Conservation (phyloP, 2,329 filamentous ascomycete genomes). For the Lecanosticta acicola region DNA sequence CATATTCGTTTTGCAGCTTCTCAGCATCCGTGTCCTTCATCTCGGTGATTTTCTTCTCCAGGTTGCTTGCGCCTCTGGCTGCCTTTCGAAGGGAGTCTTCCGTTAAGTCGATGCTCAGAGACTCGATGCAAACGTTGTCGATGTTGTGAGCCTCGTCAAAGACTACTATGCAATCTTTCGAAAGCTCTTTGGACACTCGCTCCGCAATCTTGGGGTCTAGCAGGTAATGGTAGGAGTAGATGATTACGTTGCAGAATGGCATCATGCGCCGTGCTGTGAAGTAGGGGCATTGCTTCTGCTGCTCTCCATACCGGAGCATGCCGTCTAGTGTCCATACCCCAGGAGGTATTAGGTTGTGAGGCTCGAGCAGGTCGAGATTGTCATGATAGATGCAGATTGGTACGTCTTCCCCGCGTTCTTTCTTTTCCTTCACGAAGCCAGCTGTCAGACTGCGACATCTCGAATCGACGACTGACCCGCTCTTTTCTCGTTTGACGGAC, state of each 20-base stretch:
- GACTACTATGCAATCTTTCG: conserved; percentile 96
- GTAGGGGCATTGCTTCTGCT: conserved; percentile 96
- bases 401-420: conserved; percentile 87
- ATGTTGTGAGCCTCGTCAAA: conserved; percentile 99
- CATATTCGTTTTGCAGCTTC: conserved; percentile 90
- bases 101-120: conserved; percentile 90
- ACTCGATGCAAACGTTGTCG: conserved; percentile 98
- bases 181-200: conserved; percentile 86
- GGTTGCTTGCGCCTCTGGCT: conserved; percentile 79
- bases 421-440: conserved; percentile 96
- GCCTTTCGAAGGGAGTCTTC: conserved; percentile 91
- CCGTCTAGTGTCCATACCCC: conserved; percentile 95
- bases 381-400: conserved; percentile 95
- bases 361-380: conserved; percentile 92
- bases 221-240: conserved; percentile 98
- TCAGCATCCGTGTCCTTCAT: conserved; percentile 95
- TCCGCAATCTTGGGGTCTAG: conserved; percentile 98
- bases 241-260: conserved; percentile 98
- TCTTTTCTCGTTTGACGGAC: conserved; percentile 93
- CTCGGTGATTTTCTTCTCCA: conserved; percentile 84
- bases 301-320: conserved; percentile 80
- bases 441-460: conserved; percentile 91
- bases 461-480: conserved; percentile 88
- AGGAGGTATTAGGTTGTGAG: conserved; percentile 88
- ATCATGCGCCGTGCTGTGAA: conserved; percentile 97